Percentiles rank a stretch among this genome's conserved stretches.
phyloP scores from a whole-genome alignment of 805 yeast genomes.

The Teunomyces tritomae region DNA sequence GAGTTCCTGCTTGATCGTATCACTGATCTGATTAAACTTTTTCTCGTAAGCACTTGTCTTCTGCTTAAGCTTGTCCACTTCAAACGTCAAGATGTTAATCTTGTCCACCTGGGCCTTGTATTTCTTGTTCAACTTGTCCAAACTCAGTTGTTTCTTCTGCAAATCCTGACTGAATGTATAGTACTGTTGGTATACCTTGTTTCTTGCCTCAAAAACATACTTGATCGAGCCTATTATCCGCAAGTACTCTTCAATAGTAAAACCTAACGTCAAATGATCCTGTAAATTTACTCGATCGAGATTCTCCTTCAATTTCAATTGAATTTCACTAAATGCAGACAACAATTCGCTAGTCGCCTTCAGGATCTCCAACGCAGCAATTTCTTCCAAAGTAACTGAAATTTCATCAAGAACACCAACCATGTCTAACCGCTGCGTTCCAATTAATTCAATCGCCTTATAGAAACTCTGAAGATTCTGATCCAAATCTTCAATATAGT shows the following conservation, averaged over 20 bases:
- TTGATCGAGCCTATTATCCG: conserved; percentile 74
- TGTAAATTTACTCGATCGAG: conserved; percentile 77
- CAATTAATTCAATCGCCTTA: conserved; percentile 69
- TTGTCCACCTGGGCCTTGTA: conserved; percentile 60
- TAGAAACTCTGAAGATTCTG: conserved; percentile 65
- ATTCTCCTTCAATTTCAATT: conserved; percentile 66
- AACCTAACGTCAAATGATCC: conserved; percentile 82
- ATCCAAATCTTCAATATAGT: conserved; percentile 70
- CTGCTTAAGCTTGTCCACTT: conserved; percentile 53
- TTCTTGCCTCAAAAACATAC: conserved; percentile 70
- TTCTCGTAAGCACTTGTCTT: conserved; percentile 53
- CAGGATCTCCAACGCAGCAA: conserved; percentile 75
- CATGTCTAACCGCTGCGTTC: conserved; percentile 73
- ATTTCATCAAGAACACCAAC: conserved; percentile 69
- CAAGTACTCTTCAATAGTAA: conserved; percentile 83
- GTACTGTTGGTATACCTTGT: conserved; percentile 46
- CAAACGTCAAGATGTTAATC: conserved; percentile 53
- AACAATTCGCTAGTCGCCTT: conserved; percentile 62
- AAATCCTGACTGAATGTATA: conserved; percentile 45
- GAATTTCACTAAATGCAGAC: conserved; percentile 68
- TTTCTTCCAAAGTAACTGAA: conserved; percentile 47
- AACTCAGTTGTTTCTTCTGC: conserved; percentile 43
- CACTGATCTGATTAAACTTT: conserved; percentile 62
- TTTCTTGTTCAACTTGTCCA: conserved; percentile 43
- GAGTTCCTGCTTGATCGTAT: conserved; percentile 66